These are phyloP conservation scores for Hanseniaspora opuntiae DNA, from an alignment of 805 yeast genomes.

Conservation along the genomic window DNA sequence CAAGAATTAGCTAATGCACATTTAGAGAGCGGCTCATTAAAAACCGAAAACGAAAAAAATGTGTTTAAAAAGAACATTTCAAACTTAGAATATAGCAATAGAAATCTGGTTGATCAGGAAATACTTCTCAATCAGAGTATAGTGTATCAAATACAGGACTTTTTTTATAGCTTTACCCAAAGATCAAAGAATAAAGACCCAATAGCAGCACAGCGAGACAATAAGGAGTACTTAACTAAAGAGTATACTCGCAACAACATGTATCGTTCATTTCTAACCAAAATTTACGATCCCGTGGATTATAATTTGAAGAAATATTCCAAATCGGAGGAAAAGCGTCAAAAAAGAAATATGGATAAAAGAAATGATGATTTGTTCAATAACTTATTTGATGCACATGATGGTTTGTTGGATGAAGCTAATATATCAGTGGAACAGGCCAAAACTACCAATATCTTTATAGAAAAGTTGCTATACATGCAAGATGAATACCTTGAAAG, in stretches of 20 bases:
- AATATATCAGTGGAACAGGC: not conserved
- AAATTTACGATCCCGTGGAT: not conserved
- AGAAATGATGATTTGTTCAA: not conserved
- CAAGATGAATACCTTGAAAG: not conserved
- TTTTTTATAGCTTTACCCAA: not conserved
- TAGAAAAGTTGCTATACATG: not conserved
- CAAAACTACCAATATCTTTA: not conserved
- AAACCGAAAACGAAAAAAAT: not conserved
- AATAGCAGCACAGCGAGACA: not conserved
- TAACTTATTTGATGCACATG: not conserved
- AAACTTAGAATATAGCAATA: not conserved
- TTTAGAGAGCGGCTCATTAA: not conserved
- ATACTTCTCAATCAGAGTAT: not conserved
- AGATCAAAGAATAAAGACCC: not conserved
- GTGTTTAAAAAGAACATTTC: not conserved
- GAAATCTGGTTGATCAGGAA: not conserved
- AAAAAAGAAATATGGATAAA: not conserved
- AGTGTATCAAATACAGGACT: slow-evolving; percentile 1
- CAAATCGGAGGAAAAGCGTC: not conserved
- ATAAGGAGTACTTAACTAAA: not conserved
- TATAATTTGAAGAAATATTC: not conserved
- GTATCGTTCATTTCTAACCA: not conserved
- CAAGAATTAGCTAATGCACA: not conserved
- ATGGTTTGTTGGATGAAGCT: not conserved
- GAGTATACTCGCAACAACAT: not conserved